Conservation (phyloP, 2,329 filamentous ascomycete species). For the Nigrospora sphaerica region DNA sequence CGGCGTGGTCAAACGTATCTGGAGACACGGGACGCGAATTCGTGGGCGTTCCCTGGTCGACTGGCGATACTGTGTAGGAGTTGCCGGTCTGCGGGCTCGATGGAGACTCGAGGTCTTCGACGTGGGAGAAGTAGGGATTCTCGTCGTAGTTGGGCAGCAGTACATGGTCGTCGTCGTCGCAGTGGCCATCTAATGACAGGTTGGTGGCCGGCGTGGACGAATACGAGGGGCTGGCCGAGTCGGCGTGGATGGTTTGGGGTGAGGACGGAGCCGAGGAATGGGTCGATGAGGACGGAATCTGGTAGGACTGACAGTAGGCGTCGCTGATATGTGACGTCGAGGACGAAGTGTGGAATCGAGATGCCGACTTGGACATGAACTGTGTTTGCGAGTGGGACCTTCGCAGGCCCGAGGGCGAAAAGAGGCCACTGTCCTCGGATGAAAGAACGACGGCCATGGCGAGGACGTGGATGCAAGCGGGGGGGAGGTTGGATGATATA, state of each 20-base stretch:
- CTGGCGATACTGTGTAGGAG: conserved; percentile 45
- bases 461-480: background rate
- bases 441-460: conserved; percentile 49
- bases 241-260: conserved; percentile 42
- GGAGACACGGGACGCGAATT: conserved; percentile 51
- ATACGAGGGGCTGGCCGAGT: conserved; percentile 50
- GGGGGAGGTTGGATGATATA: background rate
- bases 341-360: conserved; percentile 35
- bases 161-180: conserved; percentile 39
- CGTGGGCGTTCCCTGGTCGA: conserved; percentile 45
- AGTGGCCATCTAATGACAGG: conserved; percentile 53
- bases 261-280: conserved; percentile 51
- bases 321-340: conserved; percentile 40
- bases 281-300: conserved; percentile 33
- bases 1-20: conserved; percentile 51
- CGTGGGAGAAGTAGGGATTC: conserved; percentile 37
- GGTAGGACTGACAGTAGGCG: conserved; percentile 28
- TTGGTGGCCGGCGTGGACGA: conserved; percentile 58
- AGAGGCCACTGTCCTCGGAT: conserved; percentile 51
- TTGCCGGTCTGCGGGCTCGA: conserved; percentile 41
- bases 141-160: conserved; percentile 38
- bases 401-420: conserved; percentile 44
- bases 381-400: conserved; percentile 56
- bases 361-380: conserved; percentile 35
- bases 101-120: conserved; percentile 43